phyloP scores from a whole-genome alignment of 768 basidiomycete species.

The Postia placenta region DNA sequence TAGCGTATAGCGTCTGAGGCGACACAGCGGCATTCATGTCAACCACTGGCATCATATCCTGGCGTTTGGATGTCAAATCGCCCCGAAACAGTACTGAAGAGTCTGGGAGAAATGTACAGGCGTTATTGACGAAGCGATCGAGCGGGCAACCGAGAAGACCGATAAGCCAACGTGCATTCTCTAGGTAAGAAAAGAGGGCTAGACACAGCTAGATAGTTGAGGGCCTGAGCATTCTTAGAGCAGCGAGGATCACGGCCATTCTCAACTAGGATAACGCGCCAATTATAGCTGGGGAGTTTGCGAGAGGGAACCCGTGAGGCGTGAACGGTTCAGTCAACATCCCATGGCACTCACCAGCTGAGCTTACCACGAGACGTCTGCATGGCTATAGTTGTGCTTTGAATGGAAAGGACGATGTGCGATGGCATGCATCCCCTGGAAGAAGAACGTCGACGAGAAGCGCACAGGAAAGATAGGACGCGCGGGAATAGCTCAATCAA shows the following conservation, averaged over 20 bases:
- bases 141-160: too few relatives aligned
- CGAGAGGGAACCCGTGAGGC: background rate
- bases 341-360: background rate
- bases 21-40: background rate
- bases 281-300: background rate
- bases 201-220: background rate
- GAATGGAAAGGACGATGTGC: background rate
- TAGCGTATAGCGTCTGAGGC: background rate
- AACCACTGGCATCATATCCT: background rate
- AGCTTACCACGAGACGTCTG: background rate
- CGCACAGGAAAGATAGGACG: background rate
- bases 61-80: too few relatives aligned
- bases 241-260: background rate
- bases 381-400: background rate
- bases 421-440: background rate
- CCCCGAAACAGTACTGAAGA: too few relatives aligned
- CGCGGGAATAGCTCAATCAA: background rate
- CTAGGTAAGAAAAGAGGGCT: background rate
- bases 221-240: too few relatives aligned
- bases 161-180: background rate
- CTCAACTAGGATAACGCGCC: background rate
- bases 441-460: background rate
- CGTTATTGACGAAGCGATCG: too few relatives aligned
- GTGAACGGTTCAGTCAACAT: too few relatives aligned
- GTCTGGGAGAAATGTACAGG: too few relatives aligned